A percentile compares a stretch with the other conserved stretches of the same genome.
Conservation (phyloP, 768 basidiomycete species). For the Mycena pura region DNA sequence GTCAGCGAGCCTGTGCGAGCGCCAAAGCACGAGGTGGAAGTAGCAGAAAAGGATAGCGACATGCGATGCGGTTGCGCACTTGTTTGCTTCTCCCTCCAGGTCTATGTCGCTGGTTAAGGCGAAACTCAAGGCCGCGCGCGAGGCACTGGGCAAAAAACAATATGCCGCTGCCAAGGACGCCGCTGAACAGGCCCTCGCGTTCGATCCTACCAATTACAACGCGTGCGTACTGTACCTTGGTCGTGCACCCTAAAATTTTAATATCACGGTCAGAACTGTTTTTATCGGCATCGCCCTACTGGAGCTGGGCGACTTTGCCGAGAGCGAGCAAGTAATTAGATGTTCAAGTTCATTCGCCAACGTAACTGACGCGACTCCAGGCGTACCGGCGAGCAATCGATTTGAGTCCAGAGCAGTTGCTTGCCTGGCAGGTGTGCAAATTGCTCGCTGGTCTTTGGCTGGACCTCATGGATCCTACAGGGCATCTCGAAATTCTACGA, state of each 20-base stretch:
- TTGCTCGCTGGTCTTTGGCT: constrained; percentile 25
- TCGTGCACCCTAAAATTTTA: neutral
- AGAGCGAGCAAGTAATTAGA: constrained; percentile 81
- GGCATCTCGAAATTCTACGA: constrained; percentile 80
- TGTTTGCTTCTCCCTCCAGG: neutral
- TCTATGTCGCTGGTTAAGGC: constrained; percentile 68
- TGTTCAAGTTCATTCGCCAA: neutral
- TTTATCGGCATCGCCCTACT: constrained; percentile 83
- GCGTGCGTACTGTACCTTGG: constrained; percentile 66
- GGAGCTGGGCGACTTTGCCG: constrained; percentile 71
- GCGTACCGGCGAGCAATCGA: constrained; percentile 80
- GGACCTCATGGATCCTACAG: constrained; percentile 43
- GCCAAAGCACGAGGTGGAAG: too few relatives aligned
- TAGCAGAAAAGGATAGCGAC: too few relatives aligned
- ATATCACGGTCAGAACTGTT: constrained; percentile 63
- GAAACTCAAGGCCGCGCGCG: constrained; percentile 82
- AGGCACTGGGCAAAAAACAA: constrained; percentile 78
- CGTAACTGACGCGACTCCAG: constrained; percentile 46
- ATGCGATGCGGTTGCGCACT: too few relatives aligned
- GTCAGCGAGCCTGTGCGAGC: too few relatives aligned
- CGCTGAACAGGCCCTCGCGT: constrained; percentile 69
- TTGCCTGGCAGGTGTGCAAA: constrained; percentile 83
- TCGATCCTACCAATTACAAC: constrained; percentile 85
- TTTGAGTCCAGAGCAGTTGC: constrained; percentile 67
- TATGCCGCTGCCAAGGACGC: constrained; percentile 70